Conservation (phyloP, 108 stramenopile species). For the Conticribra guillardii region DNA sequence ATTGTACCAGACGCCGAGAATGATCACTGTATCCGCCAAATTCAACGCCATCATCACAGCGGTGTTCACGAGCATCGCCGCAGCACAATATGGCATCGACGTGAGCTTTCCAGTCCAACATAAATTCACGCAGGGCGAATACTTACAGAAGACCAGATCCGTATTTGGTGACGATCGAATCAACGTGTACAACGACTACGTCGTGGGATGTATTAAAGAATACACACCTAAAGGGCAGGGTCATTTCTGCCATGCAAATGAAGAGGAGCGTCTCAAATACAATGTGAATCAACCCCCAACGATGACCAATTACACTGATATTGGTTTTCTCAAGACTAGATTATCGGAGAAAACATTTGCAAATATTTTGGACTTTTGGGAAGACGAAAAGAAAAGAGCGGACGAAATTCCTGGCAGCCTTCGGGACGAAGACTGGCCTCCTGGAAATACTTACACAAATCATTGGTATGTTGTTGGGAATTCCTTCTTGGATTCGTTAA, state of each 20-base stretch:
- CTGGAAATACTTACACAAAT: constrained; percentile 56
- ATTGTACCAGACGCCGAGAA: too few species aligned
- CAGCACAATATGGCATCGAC: background rate
- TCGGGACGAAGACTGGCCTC: constrained; percentile 45
- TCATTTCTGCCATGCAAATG: constrained; percentile 17
- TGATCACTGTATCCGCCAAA: too few species aligned
- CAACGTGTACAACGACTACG: constrained; percentile 21
- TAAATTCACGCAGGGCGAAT: background rate
- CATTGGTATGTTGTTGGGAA: constrained; percentile 44
- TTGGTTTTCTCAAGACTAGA: constrained; percentile 38
- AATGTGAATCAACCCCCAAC: constrained; percentile 25
- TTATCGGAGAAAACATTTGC: constrained; percentile 28
- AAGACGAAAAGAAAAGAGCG: constrained; percentile 2
- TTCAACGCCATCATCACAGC: too few species aligned
- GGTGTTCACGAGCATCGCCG: background rate
- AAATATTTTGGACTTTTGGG: constrained; percentile 39
- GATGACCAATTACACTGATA: constrained; percentile 41
- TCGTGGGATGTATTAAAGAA: constrained; percentile 33
- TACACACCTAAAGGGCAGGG: constrained; percentile 10
- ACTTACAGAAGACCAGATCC: background rate
- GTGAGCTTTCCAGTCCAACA: background rate
- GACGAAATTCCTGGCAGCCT: constrained; percentile 12
- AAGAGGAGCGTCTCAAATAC: constrained; percentile 27
- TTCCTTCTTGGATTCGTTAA: constrained; percentile 34
- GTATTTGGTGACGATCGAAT: background rate